Base-by-base conservation (phyloP, 2,329 filamentous ascomycete genomes). In the Fonsecaea multimorphosa region DNA sequence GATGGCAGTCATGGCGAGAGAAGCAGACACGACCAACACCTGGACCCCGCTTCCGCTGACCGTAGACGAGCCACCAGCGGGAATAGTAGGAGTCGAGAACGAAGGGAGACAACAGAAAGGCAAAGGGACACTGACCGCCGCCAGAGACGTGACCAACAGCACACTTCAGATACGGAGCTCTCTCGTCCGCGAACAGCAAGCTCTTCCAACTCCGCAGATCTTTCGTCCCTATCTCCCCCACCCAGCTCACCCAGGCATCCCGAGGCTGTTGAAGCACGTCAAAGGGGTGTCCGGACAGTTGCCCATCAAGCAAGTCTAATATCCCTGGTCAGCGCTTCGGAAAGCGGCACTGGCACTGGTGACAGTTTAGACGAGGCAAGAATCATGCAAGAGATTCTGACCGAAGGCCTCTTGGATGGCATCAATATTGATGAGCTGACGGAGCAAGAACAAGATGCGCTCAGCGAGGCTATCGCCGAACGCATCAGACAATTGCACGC, bases 271-370 rank as follows among this genome's bases (percentile, higher is more conserved):
- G 68, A 75, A 57, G 73, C 76, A 19, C 77, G 74, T 53, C 66
- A 72, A 44, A 67, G 72, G 34, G 77, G 79, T 56, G 76, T 78
- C 24, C 81, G 90, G 57, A 89, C 88, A 59, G 84, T 97, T 55
- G 92, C 95, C 74, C 94, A 97, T 74, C 94, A 98, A 79, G 90
- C 92, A 0, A 97, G 93, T 65, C 81, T 98, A 69, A 84, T 93
- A 60, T 96, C 91, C 9, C 80, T 98, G 65, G 88, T 98, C 65
- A 93, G 91, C 73, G 86, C 89, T 3, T 91, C 90, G 0, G 90
- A 93, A 68, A 69, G 63, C 44, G 70, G 71, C 6, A 72, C 71
- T 12, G 72, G 72, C 24, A 72, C 71, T 16, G 84, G 91, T 64
- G 91, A 91, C 71, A 87, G 89, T 53, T 85, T 87, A 22, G 89